These are phyloP conservation scores for Aspergillus kassunensis DNA, from an alignment of 495 filamentous ascomycete genomes.

Conservation along the genomic window DNA sequence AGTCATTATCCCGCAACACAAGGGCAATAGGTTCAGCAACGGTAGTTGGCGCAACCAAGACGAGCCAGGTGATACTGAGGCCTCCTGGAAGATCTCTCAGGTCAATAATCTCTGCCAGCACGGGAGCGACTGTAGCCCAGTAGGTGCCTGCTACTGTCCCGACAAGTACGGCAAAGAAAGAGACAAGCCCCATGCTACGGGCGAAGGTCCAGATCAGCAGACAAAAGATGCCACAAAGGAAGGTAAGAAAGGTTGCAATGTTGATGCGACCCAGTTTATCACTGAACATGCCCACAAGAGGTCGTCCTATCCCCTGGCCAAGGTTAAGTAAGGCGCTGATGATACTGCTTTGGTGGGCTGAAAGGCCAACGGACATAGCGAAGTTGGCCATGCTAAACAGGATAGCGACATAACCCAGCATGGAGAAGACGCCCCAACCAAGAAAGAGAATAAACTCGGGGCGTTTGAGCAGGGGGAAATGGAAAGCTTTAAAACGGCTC, in stretches of 20 bases:
- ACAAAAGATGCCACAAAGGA: conserved; percentile 61
- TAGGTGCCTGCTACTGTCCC: conserved; percentile 69
- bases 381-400: conserved; percentile 76
- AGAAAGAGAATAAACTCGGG: conserved; percentile 62
- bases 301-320: conserved; percentile 65
- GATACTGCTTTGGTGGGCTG: conserved; percentile 62
- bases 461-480: conserved; percentile 56
- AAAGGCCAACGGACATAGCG: conserved; percentile 61
- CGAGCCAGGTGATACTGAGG: conserved; percentile 72
- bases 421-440: conserved; percentile 64
- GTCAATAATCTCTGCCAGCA: conserved; percentile 75
- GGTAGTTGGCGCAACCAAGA: conserved; percentile 67
- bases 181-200: conserved; percentile 59
- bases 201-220: conserved; percentile 74
- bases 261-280: conserved; percentile 72
- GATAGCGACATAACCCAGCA: conserved; percentile 73
- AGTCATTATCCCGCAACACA: conserved; percentile 49
- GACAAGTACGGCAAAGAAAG: conserved; percentile 67
- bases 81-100: conserved; percentile 66
- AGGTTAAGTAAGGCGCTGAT: conserved; percentile 71
- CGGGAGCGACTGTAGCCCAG: conserved; percentile 67
- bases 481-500: conserved; percentile 59
- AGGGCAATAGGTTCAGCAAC: conserved; percentile 73
- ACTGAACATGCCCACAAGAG: conserved; percentile 68
- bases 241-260: conserved; percentile 59